Base-by-base conservation (phyloP, 2,329 filamentous ascomycete species). In the Chaetomiaceae sp. region DNA sequence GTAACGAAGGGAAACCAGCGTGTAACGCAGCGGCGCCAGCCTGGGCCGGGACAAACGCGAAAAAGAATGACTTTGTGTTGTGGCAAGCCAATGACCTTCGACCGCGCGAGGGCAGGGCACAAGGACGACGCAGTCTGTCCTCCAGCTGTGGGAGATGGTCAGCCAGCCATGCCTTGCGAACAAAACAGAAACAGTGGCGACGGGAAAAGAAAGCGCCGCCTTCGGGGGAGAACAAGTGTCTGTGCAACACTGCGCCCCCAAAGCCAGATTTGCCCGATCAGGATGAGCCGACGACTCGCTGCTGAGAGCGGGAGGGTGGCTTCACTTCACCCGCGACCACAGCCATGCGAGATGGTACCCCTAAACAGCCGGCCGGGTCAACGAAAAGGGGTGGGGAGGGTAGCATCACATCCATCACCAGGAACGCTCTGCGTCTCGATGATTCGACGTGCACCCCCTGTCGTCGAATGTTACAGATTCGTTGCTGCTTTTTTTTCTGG, bases 391-490 rank as follows among this genome's bases (percentile, higher is more conserved):
- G 37, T 17, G 59, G 60, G 52, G 59, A 63, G 59, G 64, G 42
- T 64, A 62, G 39, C 51, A 69, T 69, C 69, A 73, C 71, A 64
- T 73, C 73, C 72, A 31, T 31, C 27, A 31, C 27, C 14, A 31
- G 27, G 27, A 11, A 9, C n/a, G 64, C 59, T 67, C 68, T 64
- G 66, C 59, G 72, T 75, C 75, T 74, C 70, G 71, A 67, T 64
- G 65, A 55, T 62, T 64, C 59, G 64, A 64, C 57, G 57, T 60
- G 60, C 53, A 61, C 65, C 61, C n/a, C 63, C 65, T 61, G 59
- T 60, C 57, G 55, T 20, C 39, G 46, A 52, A 47, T 19, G 25
- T 27, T 27, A n/a, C 45, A 43, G 47, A 31, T 29, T 40, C 39
- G n/a, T n/a, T n/a, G n/a, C n/a, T n/a, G n/a, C n/a, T n/a, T n/a